A percentile compares a stretch with the other conserved stretches of the same genome.
Conservation (phyloP, 345 rosid genomes). For the Cardamine occulta region DNA sequence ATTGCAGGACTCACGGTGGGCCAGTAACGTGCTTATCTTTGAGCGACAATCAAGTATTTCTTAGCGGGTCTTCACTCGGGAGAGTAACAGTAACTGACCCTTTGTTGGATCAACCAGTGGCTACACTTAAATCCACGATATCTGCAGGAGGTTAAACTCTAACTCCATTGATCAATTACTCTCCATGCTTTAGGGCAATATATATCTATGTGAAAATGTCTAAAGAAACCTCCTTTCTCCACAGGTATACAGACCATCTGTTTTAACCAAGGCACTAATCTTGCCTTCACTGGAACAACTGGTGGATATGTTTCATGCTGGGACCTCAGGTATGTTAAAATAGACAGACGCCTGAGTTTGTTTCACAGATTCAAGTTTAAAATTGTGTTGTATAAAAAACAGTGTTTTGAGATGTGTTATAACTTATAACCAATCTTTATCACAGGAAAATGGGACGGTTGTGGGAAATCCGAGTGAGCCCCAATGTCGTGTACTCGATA, state of each 20-base stretch:
- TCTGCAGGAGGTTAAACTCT: conserved; percentile 55
- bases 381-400: neutral
- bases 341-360: neutral
- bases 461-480: conserved; percentile 77
- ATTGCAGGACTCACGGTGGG: conserved; percentile 75
- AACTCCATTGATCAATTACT: neutral
- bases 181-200: neutral
- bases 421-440: neutral
- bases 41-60: conserved; percentile 65
- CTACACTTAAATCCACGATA: conserved; percentile 67
- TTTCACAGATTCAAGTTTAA: neutral
- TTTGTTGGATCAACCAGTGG: conserved; percentile 60
- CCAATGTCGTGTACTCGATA: conserved; percentile 76
- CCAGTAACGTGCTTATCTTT: conserved; percentile 74
- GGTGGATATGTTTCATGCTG: conserved; percentile 77
- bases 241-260: conserved; percentile 78
- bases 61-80: conserved; percentile 79
- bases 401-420: neutral
- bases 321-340: conserved; percentile 73
- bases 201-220: conserved; percentile 9
- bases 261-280: conserved; percentile 62
- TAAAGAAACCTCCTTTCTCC: conserved; percentile 11
- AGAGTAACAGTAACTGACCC: conserved; percentile 71
- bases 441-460: conserved; percentile 72
- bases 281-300: conserved; percentile 76